phyloP scores from a whole-genome alignment of 2,329 filamentous ascomycete genomes.

The Calcarisporium arbuscula region DNA sequence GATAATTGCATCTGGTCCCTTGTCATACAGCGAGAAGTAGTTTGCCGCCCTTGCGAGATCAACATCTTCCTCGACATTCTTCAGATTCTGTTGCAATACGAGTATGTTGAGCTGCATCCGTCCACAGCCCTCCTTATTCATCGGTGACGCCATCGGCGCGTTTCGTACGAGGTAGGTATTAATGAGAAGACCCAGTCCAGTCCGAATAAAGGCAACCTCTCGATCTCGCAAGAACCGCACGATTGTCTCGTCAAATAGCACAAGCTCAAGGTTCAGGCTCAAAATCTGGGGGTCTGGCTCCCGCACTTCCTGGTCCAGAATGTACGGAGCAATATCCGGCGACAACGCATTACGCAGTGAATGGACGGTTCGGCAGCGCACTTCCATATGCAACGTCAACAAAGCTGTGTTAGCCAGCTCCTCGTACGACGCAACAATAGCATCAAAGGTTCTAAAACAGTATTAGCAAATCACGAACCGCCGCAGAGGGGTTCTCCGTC shows the following conservation, averaged over 20 bases:
- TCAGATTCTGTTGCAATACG: constrained; percentile 92
- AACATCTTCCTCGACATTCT: constrained; percentile 75
- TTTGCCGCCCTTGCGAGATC: constrained; percentile 56
- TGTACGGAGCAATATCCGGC: constrained; percentile 54
- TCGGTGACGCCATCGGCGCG: constrained; percentile 63
- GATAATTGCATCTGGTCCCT: constrained; percentile 60
- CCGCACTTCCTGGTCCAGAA: constrained; percentile 64
- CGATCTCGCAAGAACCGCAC: constrained; percentile 63
- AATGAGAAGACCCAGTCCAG: constrained; percentile 69
- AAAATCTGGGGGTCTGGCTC: constrained; percentile 77
- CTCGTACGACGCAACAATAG: constrained; percentile 75
- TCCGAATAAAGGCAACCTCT: constrained; percentile 70
- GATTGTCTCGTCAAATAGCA: constrained; percentile 81
- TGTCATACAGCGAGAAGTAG: constrained; percentile 64
- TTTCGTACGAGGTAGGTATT: constrained; percentile 73
- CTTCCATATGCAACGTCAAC: constrained; percentile 80
- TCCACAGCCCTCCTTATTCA: constrained; percentile 79
- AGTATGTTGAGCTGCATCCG: constrained; percentile 90
- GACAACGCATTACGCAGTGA: constrained; percentile 63
- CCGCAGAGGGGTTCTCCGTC: not conserved
- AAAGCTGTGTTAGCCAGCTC: constrained; percentile 73
- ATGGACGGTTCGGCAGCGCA: constrained; percentile 78
- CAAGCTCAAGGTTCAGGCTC: constrained; percentile 74
- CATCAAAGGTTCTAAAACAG: constrained; percentile 66
- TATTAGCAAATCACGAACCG: not conserved